Evolutionary conservation across 352 stramenopile genomes (phyloP).

Genomic region (Phytophthora quininea): DNA sequence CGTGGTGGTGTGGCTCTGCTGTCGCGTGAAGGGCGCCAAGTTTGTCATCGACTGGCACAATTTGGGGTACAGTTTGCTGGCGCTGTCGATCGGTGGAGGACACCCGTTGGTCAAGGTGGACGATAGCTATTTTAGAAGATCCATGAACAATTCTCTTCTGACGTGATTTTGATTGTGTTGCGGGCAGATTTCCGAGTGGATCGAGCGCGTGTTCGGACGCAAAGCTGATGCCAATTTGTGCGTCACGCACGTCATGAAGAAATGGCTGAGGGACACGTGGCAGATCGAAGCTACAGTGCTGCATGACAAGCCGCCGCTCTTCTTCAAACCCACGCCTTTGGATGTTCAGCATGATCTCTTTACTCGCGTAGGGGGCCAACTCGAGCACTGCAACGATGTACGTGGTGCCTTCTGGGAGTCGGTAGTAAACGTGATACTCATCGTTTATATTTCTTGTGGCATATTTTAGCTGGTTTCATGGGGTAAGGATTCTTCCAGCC

Average conservation of each 20-base stretch:
- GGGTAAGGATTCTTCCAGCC: slow-evolving; percentile 23
- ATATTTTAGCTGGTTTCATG: slow-evolving; percentile 42
- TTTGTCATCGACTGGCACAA: slow-evolving; percentile 99
- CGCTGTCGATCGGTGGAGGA: slow-evolving; percentile 58
- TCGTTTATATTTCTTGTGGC: slow-evolving; percentile 9
- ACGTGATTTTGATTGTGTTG: background rate
- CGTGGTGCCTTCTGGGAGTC: slow-evolving; percentile 10
- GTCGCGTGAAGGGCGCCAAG: slow-evolving; percentile 74
- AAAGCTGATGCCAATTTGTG: slow-evolving; percentile 95
- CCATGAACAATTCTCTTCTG: background rate
- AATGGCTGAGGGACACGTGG: slow-evolving; percentile 93
- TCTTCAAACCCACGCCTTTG: slow-evolving; percentile 91
- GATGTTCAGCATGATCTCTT: slow-evolving; percentile 93
- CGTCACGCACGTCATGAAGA: slow-evolving; percentile 96
- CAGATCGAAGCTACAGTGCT: slow-evolving; percentile 87
- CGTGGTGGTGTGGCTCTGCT: slow-evolving; percentile 72
- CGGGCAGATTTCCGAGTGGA: slow-evolving; percentile 73
- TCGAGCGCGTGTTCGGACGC: slow-evolving; percentile 90
- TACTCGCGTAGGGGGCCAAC: slow-evolving; percentile 67
- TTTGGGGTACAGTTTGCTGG: slow-evolving; percentile 98
- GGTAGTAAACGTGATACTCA: background rate
- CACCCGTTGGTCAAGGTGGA: slow-evolving; percentile 77
- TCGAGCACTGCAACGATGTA: slow-evolving; percentile 80
- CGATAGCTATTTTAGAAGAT: background rate
- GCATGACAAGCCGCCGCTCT: slow-evolving; percentile 95